These are phyloP conservation scores for Arabidopsis hybrid DNA, from an alignment of 441 rosid species.

Conservation along the genomic window DNA sequence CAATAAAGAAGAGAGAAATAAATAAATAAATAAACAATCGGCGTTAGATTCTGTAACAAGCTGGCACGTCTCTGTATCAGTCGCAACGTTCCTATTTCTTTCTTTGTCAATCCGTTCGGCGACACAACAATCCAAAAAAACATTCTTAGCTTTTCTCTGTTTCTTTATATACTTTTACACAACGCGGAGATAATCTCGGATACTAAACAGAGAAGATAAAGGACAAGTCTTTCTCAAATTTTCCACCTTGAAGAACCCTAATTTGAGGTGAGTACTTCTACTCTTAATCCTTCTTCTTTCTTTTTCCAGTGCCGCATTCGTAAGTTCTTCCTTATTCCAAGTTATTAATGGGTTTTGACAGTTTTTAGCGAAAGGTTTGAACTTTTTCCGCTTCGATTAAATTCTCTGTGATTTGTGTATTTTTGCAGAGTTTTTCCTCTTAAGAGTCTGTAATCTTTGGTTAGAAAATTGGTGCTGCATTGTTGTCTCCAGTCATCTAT, in stretches of 20 bases:
- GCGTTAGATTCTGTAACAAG: conserved; percentile 36
- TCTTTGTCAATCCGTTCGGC: conserved; percentile 39
- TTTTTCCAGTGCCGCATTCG: neutral
- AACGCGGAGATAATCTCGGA: conserved; percentile 1
- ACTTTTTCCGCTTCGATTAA: neutral
- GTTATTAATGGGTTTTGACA: conserved; percentile 1
- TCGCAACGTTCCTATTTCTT: conserved; percentile 9
- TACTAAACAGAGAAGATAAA: neutral
- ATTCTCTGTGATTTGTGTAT: neutral
- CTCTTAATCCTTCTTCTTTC: neutral
- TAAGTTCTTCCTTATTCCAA: conserved; percentile 11
- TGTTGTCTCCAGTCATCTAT: neutral
- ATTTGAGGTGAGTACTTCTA: conserved; percentile 27
- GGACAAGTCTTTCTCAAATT: neutral
- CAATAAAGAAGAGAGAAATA: neutral
- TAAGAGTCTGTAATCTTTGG: conserved; percentile 17
- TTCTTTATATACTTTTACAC: conserved; percentile 13
- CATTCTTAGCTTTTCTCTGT: conserved; percentile 28
- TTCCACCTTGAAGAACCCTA: conserved; percentile 41
- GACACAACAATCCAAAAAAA: conserved; percentile 34
- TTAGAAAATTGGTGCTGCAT: conserved; percentile 18
- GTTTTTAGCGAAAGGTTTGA: conserved; percentile 21
- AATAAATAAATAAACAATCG: neutral
- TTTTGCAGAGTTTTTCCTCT: neutral
- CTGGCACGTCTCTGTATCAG: conserved; percentile 40